Conservation (phyloP, 192 early-diverging fungal species). For the Mortierella antarctica region DNA sequence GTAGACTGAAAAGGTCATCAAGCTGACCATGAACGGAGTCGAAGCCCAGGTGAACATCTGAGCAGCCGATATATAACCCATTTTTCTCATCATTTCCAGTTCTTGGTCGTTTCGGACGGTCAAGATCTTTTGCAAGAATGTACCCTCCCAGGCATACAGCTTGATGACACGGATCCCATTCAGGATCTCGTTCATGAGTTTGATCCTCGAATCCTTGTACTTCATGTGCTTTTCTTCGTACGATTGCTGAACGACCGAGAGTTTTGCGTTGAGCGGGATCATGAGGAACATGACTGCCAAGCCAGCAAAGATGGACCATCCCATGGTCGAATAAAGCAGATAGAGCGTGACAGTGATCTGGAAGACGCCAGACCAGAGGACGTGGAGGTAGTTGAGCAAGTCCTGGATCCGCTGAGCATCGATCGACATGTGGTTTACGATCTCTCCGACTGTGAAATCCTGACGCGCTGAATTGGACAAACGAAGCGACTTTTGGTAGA, state of each 20-base stretch:
- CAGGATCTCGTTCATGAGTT: conserved; percentile 78
- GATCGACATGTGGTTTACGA: conserved; percentile 73
- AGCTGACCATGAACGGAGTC: conserved; percentile 90
- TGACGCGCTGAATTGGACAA: conserved; percentile 86
- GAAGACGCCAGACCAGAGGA: conserved; percentile 79
- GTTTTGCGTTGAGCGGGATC: conserved; percentile 79
- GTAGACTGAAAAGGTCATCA: conserved; percentile 87
- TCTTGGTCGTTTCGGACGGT: conserved; percentile 82
- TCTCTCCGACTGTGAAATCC: conserved; percentile 71
- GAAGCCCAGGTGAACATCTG: conserved; percentile 82
- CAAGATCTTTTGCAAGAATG: conserved; percentile 78
- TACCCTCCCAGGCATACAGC: conserved; percentile 92
- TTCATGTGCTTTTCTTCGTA: conserved; percentile 86
- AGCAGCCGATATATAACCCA: conserved; percentile 75
- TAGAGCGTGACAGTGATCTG: conserved; percentile 81
- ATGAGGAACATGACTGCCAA: conserved; percentile 82
- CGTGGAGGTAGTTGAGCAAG: conserved; percentile 76
- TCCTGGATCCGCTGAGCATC: conserved; percentile 74
- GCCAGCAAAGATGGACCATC: conserved; percentile 86
- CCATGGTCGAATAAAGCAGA: conserved; percentile 84
- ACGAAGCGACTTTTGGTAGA: conserved; percentile 87
- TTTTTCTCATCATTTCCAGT: conserved; percentile 77
- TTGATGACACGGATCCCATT: conserved; percentile 96
- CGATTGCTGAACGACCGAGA: conserved; percentile 71
- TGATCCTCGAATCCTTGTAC: conserved; percentile 71